A percentile compares a stretch with the other conserved stretches of the same genome.
phyloP scores from a whole-genome alignment of 2,329 filamentous ascomycete species.

The Epichloe sp. region DNA sequence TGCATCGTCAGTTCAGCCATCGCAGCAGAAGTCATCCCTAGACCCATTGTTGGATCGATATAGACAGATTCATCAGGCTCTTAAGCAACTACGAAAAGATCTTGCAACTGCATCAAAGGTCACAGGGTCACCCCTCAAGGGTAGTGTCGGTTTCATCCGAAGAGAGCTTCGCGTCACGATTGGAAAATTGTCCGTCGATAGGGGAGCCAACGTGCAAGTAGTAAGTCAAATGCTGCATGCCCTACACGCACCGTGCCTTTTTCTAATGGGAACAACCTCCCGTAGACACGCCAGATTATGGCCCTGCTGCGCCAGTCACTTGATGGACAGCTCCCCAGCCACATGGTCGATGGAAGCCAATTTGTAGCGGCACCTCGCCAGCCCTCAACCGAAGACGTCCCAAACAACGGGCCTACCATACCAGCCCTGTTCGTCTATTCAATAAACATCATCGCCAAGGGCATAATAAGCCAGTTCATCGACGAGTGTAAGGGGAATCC shows the following conservation, averaged over 20 bases:
- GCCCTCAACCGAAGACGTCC: slow-evolving; percentile 31
- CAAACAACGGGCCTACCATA: slow-evolving; percentile 39
- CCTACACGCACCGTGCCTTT: not conserved
- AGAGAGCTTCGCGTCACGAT: slow-evolving; percentile 58
- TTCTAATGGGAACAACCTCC: not conserved
- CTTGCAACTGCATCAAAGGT: slow-evolving; percentile 42
- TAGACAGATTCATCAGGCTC: slow-evolving; percentile 48
- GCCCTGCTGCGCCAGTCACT: slow-evolving; percentile 38
- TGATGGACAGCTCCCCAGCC: slow-evolving; percentile 36
- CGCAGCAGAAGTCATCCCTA: slow-evolving; percentile 1
- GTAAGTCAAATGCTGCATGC: slow-evolving; percentile 18
- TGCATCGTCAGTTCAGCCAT: not conserved
- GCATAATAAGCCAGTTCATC: slow-evolving; percentile 55
- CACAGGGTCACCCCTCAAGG: slow-evolving; percentile 39
- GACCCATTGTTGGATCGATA: slow-evolving; percentile 28
- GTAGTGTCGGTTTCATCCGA: slow-evolving; percentile 56
- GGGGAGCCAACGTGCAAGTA: slow-evolving; percentile 40
- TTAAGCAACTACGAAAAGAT: slow-evolving; percentile 55
- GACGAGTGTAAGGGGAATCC: slow-evolving; percentile 51
- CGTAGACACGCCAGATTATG: slow-evolving; percentile 24
- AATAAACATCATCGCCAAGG: slow-evolving; percentile 64
- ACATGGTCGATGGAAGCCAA: slow-evolving; percentile 38
- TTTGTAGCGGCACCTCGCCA: slow-evolving; percentile 36
- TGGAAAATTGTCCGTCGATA: slow-evolving; percentile 58
- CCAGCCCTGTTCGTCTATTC: slow-evolving; percentile 60